phyloP scores from a whole-genome alignment of 352 stramenopile species.

The Pythium apleroticum region DNA sequence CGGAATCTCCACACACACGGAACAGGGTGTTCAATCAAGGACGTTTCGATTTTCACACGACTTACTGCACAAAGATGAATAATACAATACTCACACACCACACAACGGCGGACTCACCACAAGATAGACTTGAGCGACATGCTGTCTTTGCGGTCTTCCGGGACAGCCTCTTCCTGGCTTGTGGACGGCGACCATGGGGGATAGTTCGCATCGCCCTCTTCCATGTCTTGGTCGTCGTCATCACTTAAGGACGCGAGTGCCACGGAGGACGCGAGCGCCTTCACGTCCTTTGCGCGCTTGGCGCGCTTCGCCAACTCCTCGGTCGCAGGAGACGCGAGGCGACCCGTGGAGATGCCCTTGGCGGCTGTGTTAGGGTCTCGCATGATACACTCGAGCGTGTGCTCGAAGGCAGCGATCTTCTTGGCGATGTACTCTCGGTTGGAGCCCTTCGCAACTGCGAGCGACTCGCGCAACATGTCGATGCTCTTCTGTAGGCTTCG shows the following conservation, averaged over 20 bases:
- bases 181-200: slow-evolving; percentile 22
- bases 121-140: slow-evolving; percentile 81
- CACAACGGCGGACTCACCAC: slow-evolving; percentile 39
- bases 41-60: neutral
- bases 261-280: slow-evolving; percentile 35
- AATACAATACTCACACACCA: slow-evolving; percentile 5
- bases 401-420: slow-evolving; percentile 82
- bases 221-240: slow-evolving; percentile 31
- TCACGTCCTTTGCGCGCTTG: slow-evolving; percentile 44
- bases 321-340: slow-evolving; percentile 52
- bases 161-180: slow-evolving; percentile 16
- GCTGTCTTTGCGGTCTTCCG: slow-evolving; percentile 42
- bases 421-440: slow-evolving; percentile 82
- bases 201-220: slow-evolving; percentile 19
- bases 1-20: neutral
- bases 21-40: neutral
- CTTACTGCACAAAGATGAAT: neutral
- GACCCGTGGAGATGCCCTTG: slow-evolving; percentile 66
- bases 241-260: slow-evolving; percentile 44
- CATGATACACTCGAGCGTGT: slow-evolving; percentile 82
- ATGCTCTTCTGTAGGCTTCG: slow-evolving; percentile 83
- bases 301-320: slow-evolving; percentile 65
- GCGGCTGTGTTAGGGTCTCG: slow-evolving; percentile 74
- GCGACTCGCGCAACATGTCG: slow-evolving; percentile 73
- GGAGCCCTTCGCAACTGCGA: slow-evolving; percentile 65